Base-by-base conservation (phyloP, 1,284 basidiomycete genomes). In the Macrocybe sp. region DNA sequence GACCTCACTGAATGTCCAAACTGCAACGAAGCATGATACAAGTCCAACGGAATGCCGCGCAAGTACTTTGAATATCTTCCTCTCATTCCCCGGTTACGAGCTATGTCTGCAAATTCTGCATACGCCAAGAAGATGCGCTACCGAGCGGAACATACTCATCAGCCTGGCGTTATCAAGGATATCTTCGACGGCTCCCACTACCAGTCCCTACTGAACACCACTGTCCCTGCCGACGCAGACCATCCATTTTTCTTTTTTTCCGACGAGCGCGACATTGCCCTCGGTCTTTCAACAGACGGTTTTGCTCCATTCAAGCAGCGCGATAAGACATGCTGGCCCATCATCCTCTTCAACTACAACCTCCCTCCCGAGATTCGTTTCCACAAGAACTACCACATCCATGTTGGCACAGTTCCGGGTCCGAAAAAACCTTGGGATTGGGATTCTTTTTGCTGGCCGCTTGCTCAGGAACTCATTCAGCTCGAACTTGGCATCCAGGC, bases 341-440 rank as follows among this genome's bases (percentile, higher is more conserved):
- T 75, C 7, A 61, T 76, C 35, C 40, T 71, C 2, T 64, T 69
- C 54, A 67, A 69, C 51, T 70, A 71, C 53, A 64, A 74, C 44
- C 59, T 74, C 3, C 63, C 65, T 8, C 68, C 72, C 12, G 60
- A 67, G 10, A 54, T 60, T 8, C 57, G 57, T 9, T 62, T 66
- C 45, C 64, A 63, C 41, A 54, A 63, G 4, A 44, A 62, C 6
- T 52, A 70, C 47, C 59, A 70, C 8, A 44, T 75, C 1, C 56
- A 54, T 12, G 44, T 74, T n/a, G 69, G 70, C 7, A 58, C 72
- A 10, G 67, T 76, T 37, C 73, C 73, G 0, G 72, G 73, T 0
- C 74, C 72, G 0, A 69, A 67, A 14, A 70, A 70, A 44, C 71
- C 72, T 0, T 51, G 59, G 1, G 67, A 74, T 49, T 55, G 66